phyloP scores from a whole-genome alignment of 768 basidiomycete genomes.

The Hericium coralloides region DNA sequence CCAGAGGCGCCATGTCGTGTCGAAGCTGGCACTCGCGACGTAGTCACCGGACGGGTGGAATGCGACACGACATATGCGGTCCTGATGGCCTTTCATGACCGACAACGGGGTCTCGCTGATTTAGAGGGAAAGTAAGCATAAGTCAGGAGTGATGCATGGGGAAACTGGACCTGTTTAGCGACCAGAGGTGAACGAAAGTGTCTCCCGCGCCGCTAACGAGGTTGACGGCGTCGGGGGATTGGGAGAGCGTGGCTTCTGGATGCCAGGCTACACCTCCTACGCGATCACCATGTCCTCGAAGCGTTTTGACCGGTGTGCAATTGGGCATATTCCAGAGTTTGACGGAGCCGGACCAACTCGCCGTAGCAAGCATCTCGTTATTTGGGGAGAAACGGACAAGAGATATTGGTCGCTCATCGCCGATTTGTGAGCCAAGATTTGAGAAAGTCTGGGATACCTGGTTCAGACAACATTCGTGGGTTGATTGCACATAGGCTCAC shows the following conservation, averaged over 20 bases:
- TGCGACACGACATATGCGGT: slow-evolving; percentile 86
- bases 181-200: slow-evolving; percentile 81
- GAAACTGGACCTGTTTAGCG: slow-evolving; percentile 57
- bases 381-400: slow-evolving; percentile 94
- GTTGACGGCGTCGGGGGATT: slow-evolving; percentile 58
- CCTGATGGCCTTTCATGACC: slow-evolving; percentile 79
- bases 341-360: slow-evolving; percentile 92
- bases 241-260: slow-evolving; percentile 77
- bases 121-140: neutral
- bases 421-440: slow-evolving; percentile 95
- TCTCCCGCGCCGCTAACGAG: slow-evolving; percentile 91
- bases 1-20: slow-evolving; percentile 97
- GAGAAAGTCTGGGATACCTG: slow-evolving; percentile 55
- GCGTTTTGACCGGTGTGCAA: slow-evolving; percentile 68
- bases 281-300: slow-evolving; percentile 81
- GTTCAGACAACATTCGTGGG: neutral
- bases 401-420: slow-evolving; percentile 90
- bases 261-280: slow-evolving; percentile 98
- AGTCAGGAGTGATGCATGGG: neutral
- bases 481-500: slow-evolving; percentile 33
- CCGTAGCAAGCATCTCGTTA: slow-evolving; percentile 79
- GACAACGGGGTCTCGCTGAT: slow-evolving; percentile 79
- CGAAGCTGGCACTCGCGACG: slow-evolving; percentile 91
- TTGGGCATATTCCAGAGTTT: slow-evolving; percentile 95
- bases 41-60: slow-evolving; percentile 96